These are phyloP conservation scores for Vitis rotundifolia DNA, from an alignment of 164 flowering plant species.

Conservation along the genomic window DNA sequence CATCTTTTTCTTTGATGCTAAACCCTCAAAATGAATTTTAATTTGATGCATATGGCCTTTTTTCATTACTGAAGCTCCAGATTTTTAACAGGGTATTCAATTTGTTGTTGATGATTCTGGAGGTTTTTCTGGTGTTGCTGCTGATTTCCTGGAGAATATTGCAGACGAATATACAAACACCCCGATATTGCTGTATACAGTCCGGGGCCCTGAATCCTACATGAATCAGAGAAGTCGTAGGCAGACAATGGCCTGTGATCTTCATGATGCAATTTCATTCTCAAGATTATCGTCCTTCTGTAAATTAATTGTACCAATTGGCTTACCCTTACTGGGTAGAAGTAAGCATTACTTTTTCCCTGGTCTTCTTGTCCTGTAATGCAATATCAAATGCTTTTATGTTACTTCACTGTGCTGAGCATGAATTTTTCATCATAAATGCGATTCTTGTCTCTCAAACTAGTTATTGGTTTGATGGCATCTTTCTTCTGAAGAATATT, in stretches of 20 bases:
- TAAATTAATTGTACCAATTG: slow-evolving; percentile 79
- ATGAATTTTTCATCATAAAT: not conserved
- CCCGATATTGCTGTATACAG: slow-evolving; percentile 78
- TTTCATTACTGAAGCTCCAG: not conserved
- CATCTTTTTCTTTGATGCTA: not conserved
- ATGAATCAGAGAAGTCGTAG: slow-evolving; percentile 33
- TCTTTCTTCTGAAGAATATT: too few relatives aligned
- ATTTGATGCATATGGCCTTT: not conserved
- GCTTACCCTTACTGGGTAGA: slow-evolving; percentile 63
- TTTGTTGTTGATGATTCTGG: slow-evolving; percentile 89
- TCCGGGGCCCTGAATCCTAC: slow-evolving; percentile 45
- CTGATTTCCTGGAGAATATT: slow-evolving; percentile 75
- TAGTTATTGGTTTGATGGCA: too few relatives aligned
- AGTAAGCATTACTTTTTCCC: slow-evolving; percentile 45
- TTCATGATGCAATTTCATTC: slow-evolving; percentile 90
- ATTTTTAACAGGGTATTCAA: slow-evolving; percentile 76
- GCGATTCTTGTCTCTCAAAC: too few relatives aligned
- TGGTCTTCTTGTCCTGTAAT: not conserved
- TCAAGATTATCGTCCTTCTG: slow-evolving; percentile 70
- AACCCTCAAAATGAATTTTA: not conserved
- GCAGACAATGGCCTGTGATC: slow-evolving; percentile 37
- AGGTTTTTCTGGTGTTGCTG: slow-evolving; percentile 85
- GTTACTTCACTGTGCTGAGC: not conserved
- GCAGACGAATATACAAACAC: slow-evolving; percentile 87
- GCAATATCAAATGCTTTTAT: not conserved